Evolutionary conservation across 2,329 filamentous ascomycete genomes (phyloP).

Genomic region (Parastagonospora nodorum): DNA sequence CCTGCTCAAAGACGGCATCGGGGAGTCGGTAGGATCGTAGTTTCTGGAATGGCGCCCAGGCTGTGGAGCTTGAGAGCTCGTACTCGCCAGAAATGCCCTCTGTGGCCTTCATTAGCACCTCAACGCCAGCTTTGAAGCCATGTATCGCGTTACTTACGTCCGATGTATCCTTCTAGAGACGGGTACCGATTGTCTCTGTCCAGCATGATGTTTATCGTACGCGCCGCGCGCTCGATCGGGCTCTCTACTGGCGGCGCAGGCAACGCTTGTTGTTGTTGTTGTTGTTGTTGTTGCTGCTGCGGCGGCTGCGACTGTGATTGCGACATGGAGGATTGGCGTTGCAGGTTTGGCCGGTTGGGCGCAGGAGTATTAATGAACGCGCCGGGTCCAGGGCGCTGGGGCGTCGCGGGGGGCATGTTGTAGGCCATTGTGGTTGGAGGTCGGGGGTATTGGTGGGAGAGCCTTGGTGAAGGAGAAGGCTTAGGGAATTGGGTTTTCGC

Average conservation of each 20-base stretch:
- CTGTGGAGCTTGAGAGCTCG: slow-evolving; percentile 69
- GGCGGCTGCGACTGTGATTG: slow-evolving; percentile 26
- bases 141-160: slow-evolving; percentile 64
- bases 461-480: slow-evolving; percentile 20
- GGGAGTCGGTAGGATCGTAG: slow-evolving; percentile 87
- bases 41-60: slow-evolving; percentile 90
- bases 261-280: slow-evolving; percentile 28
- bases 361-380: slow-evolving; percentile 78
- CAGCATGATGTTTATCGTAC: slow-evolving; percentile 80
- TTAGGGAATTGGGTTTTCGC: slow-evolving; percentile 36
- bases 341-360: slow-evolving; percentile 41
- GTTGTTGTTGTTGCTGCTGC: slow-evolving; percentile 22
- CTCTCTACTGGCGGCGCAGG: slow-evolving; percentile 47
- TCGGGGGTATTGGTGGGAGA: slow-evolving; percentile 5
- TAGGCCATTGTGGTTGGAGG: slow-evolving; percentile 31
- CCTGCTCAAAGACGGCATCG: slow-evolving; percentile 88
- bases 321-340: slow-evolving; percentile 31
- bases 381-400: slow-evolving; percentile 74
- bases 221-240: slow-evolving; percentile 79
- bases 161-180: slow-evolving; percentile 85
- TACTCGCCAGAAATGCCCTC: slow-evolving; percentile 93
- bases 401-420: slow-evolving; percentile 53
- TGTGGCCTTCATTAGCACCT: slow-evolving; percentile 50
- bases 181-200: slow-evolving; percentile 80
- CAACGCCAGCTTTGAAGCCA: not conserved